phyloP scores from a whole-genome alignment of 108 stramenopile genomes.

The Pelagomonas calceolata region DNA sequence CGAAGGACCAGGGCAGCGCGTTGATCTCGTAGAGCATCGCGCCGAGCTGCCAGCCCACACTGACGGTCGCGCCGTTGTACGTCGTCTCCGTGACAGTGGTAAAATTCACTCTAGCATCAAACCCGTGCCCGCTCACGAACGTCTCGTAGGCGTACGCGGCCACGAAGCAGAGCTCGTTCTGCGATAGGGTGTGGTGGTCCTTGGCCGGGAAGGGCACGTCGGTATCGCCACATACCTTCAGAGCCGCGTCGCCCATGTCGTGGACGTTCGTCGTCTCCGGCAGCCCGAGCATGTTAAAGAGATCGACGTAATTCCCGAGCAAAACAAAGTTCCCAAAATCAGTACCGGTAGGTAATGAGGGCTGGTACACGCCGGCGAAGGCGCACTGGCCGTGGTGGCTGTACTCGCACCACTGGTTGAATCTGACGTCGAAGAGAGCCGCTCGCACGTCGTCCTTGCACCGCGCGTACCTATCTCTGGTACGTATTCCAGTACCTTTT shows the following conservation, averaged over 20 bases:
- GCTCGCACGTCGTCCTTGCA: slow-evolving; percentile 4
- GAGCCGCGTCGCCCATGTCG: slow-evolving; percentile 33
- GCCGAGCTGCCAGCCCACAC: slow-evolving; percentile 74
- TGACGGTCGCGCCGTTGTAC: slow-evolving; percentile 3
- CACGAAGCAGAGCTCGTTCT: slow-evolving; percentile 35
- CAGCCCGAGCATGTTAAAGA: slow-evolving; percentile 50
- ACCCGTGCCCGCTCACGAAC: slow-evolving; percentile 63
- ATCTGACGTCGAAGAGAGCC: slow-evolving; percentile 18
- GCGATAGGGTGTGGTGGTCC: not conserved
- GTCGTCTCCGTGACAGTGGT: not conserved
- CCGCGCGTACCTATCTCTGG: not conserved
- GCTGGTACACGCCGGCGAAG: slow-evolving; percentile 84
- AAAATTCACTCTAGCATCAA: slow-evolving; percentile 23
- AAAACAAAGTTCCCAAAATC: slow-evolving; percentile 53
- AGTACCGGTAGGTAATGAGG: slow-evolving; percentile 52
- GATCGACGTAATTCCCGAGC: slow-evolving; percentile 53
- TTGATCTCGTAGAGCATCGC: slow-evolving; percentile 82
- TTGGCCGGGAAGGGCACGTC: not conserved
- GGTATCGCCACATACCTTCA: slow-evolving; percentile 36
- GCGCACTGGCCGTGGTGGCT: slow-evolving; percentile 71
- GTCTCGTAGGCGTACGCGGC: slow-evolving; percentile 55
- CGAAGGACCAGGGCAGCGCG: slow-evolving; percentile 57
- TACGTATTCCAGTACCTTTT: not conserved
- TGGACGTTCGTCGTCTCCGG: slow-evolving; percentile 31
- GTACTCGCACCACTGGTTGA: slow-evolving; percentile 69